phyloP scores from a whole-genome alignment of 768 basidiomycete genomes.

The Pulveroboletus sp. region DNA sequence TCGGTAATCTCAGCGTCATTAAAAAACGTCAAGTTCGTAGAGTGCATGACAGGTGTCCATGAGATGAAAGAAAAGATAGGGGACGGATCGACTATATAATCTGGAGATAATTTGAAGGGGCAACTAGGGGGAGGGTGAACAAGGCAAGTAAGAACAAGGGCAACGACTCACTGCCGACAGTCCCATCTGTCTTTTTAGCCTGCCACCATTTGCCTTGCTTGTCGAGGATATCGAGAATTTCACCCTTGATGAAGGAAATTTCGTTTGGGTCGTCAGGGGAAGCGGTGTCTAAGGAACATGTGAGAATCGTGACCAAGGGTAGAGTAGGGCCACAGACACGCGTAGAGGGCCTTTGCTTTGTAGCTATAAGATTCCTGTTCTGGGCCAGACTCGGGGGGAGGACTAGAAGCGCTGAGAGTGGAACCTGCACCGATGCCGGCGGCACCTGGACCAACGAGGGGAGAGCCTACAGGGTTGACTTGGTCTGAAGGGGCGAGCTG shows the following conservation, averaged over 20 bases:
- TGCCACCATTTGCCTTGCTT: slow-evolving; percentile 96
- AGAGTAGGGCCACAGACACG: slow-evolving; percentile 55
- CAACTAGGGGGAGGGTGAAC: slow-evolving; percentile 47
- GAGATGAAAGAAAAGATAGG: slow-evolving; percentile 9
- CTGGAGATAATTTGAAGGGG: slow-evolving; percentile 84
- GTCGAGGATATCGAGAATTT: slow-evolving; percentile 89
- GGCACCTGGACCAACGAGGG: slow-evolving; percentile 63
- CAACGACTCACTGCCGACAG: slow-evolving; percentile 65
- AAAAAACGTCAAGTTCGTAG: slow-evolving; percentile 34
- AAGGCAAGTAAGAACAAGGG: not conserved
- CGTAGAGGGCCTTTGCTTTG: slow-evolving; percentile 87
- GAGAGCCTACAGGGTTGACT: slow-evolving; percentile 53
- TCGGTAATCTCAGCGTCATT: slow-evolving; percentile 22
- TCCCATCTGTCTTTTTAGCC: slow-evolving; percentile 74
- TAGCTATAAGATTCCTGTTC: slow-evolving; percentile 53
- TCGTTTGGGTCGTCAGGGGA: slow-evolving; percentile 95
- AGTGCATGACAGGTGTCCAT: slow-evolving; percentile 26
- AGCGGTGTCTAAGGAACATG: slow-evolving; percentile 67
- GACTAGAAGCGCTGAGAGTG: slow-evolving; percentile 19
- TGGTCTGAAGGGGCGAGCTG: slow-evolving; percentile 46
- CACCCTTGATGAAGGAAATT: slow-evolving; percentile 90
- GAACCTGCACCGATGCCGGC: slow-evolving; percentile 60
- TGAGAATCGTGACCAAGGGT: slow-evolving; percentile 19
- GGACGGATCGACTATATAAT: slow-evolving; percentile 51
- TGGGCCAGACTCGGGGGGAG: slow-evolving; percentile 29